phyloP scores from a whole-genome alignment of 441 rosid species.

The Theobroma grandiflorum region DNA sequence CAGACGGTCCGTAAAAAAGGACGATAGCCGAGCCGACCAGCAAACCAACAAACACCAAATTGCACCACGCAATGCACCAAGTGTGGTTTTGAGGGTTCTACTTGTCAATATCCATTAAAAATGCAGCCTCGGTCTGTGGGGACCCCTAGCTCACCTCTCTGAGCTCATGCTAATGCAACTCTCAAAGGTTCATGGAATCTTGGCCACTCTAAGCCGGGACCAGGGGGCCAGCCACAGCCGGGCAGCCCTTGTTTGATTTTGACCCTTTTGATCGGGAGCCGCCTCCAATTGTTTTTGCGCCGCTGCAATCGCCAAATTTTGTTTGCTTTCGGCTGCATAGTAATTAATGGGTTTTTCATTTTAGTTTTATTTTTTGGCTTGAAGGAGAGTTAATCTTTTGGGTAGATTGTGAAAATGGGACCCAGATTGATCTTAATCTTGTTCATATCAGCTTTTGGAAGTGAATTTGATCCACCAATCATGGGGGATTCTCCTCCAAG shows the following conservation, averaged over 20 bases:
- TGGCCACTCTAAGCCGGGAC: not conserved
- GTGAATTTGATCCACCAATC: constrained; percentile 34
- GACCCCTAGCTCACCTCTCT: not conserved
- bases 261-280: constrained; percentile 7
- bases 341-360: constrained; percentile 15
- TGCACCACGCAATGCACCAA: constrained; percentile 23
- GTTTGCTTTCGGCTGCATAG: constrained; percentile 4
- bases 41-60: constrained; percentile 8
- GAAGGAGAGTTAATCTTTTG: not conserved
- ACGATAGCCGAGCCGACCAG: not conserved
- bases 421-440: constrained; percentile 18
- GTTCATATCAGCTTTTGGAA: not conserved
- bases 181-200: constrained; percentile 21
- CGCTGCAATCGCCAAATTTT: not conserved
- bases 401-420: not conserved
- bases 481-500: constrained; percentile 18
- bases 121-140: constrained; percentile 26
- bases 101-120: not conserved
- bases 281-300: not conserved
- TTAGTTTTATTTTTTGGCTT: too few species aligned
- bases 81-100: constrained; percentile 15
- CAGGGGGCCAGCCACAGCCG: not conserved
- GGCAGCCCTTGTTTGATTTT: constrained; percentile 23
- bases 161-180: constrained; percentile 13
- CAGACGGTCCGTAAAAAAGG: constrained; percentile 33